A percentile compares a stretch with the other conserved stretches of the same genome.
Conservation (phyloP, 805 yeast species). For the Saccharomyces jurei region DNA sequence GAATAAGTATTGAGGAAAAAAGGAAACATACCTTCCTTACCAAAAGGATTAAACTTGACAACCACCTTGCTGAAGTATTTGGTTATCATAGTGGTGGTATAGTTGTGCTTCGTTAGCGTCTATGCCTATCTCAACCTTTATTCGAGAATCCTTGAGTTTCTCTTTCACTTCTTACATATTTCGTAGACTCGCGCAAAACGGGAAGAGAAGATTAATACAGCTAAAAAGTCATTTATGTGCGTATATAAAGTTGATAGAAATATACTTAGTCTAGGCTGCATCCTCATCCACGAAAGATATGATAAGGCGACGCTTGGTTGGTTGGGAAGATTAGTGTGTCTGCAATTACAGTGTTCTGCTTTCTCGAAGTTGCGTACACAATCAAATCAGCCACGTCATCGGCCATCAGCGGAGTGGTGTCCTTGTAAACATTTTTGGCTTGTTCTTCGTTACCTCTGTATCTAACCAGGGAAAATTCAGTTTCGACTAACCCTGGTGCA, state of each 20-base stretch:
- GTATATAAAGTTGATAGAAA: not conserved
- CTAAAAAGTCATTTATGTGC: not conserved
- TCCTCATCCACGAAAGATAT: slow-evolving; percentile 40
- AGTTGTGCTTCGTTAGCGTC: not conserved
- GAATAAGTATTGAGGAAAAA: not conserved
- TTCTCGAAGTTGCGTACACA: slow-evolving; percentile 50
- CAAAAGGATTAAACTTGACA: slow-evolving; percentile 73
- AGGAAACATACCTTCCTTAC: slow-evolving; percentile 44
- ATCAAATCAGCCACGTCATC: slow-evolving; percentile 55
- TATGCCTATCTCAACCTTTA: not conserved
- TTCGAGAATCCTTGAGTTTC: not conserved
- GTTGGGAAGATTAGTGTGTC: slow-evolving; percentile 78
- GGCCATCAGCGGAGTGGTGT: slow-evolving; percentile 48
- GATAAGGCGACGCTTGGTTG: slow-evolving; percentile 75
- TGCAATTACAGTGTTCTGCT: slow-evolving; percentile 51
- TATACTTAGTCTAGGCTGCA: not conserved
- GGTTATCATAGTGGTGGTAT: slow-evolving; percentile 57
- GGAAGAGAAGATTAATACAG: not conserved
- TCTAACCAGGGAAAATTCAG: slow-evolving; percentile 55
- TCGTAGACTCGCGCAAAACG: not conserved
- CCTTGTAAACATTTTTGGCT: slow-evolving; percentile 50
- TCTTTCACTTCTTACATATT: not conserved
- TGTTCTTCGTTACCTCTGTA: slow-evolving; percentile 47
- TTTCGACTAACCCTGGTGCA: slow-evolving; percentile 65
- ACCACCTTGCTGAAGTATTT: slow-evolving; percentile 74